Evolutionary conservation across 352 stramenopile genomes (phyloP), one percentile per base, ranked within the genome.

Genomic region (Phytophthora litchii): DNA sequence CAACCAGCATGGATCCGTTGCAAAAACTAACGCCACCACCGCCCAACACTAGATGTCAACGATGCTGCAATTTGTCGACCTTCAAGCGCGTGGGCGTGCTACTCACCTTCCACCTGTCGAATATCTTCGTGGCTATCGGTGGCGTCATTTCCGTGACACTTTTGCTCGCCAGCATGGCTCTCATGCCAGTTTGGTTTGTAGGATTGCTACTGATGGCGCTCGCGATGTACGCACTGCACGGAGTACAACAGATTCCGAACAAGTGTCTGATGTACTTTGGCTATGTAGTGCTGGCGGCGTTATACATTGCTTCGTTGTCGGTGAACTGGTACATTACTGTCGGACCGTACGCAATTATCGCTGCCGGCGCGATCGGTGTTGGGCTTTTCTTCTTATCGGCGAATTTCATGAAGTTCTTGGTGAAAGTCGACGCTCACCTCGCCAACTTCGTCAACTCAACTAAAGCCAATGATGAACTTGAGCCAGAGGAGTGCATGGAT

Each of bases 41-140:
- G 12, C 13, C 21, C 9, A 19, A n/a, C 27, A n/a, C 14, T 36
- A 13, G 21, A 47, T 20, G 21, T 16, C 46, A 41, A 21, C 11
- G 21, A 46, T 60, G 35, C 8, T 47, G 32, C 41, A 42, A 12
- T 13, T 19, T 35, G 16, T 38, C 55, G 11, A 16, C 21, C 3
- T 37, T 56, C 36, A 57, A 56, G 21, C 36, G 36, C 32, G 37
- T 53, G 4, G 37, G 59, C 4, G 14, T 54, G 7, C 40, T 64
- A 23, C 38, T 68, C 13, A 10, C 16, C n/a, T 68, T 64, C n/a
- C 44, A 64, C 46, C 4, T 64, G 7, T 11, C 63, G 32, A 68
- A 68, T 34, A 23, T 41, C 9, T 1, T 54, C 16, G 13, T 68
- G 9, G 14, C 49, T 19, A 36, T 64, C 4, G 40, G 45, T 47